Base-by-base conservation (phyloP, 805 yeast genomes). In the Candida palmyrensis region DNA sequence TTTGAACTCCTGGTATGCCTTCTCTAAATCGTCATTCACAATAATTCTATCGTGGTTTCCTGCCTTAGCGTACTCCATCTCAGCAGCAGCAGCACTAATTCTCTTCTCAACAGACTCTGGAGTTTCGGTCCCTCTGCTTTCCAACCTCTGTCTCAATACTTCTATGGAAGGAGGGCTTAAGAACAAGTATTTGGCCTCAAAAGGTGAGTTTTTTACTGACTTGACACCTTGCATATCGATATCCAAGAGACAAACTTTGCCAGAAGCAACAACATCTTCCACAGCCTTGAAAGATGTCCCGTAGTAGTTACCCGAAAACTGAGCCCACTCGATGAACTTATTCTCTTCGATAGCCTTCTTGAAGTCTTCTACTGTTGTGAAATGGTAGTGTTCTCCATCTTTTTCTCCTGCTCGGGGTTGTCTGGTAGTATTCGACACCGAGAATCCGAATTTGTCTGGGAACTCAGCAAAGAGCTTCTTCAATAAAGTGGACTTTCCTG, bases 141-240 rank as follows among this genome's bases (percentile, higher is more conserved):
- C 75, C 47, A 92, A 75, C 62, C 99, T 79, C 40, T 64, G 58
- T 53, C 76, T 76, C 50, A 92, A 74, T 35, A 71, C 77, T 34
- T 86, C 96, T 44, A 88, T 65, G 13, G 92, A 81, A 19, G 99
- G 98, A 21, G 99, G 99, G 25, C 96, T 82, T 41, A 92, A 59
- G 54, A 92, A 92, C 46, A 92, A 65, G 59, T 58, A 92, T 57
- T 89, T 74, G 18, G 98, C 96, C 48, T 85, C 77, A 49, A 92
- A 71, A 45, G 76, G 75, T 12, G 95, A 77, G 35, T 76, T 64
- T 66, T 92, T 92, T 44, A 92, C 96, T 17, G 87, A 73, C 65
- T 84, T 82, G 50, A 92, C 98, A 45, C 99, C 99, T 67, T 92
- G 97, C 97, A 90, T 89, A 73, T 92, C 99, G 45, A 92, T 92